Percentiles rank a stretch among this genome's conserved stretches.
phyloP scores from a whole-genome alignment of 441 rosid species.

The Pelargonium fulgidum region DNA sequence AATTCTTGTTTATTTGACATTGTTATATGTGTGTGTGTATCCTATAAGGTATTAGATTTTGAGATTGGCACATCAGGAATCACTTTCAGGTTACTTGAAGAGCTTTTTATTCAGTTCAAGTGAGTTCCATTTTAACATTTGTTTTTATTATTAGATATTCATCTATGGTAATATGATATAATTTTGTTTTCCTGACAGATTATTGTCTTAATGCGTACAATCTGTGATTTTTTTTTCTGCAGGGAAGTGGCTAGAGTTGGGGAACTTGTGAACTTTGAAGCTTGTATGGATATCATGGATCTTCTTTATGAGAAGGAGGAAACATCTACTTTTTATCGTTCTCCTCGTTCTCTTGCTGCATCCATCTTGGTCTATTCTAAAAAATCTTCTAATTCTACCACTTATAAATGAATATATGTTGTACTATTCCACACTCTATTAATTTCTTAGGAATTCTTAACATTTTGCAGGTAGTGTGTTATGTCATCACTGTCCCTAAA shows the following conservation, averaged over 20 bases:
- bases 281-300: slow-evolving; percentile 81
- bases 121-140: slow-evolving; percentile 24
- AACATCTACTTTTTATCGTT: slow-evolving; percentile 38
- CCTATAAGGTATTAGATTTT: slow-evolving; percentile 49
- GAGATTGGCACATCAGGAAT: slow-evolving; percentile 57
- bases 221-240: slow-evolving; percentile 1
- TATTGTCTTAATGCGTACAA: slow-evolving; percentile 4
- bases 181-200: slow-evolving; percentile 4
- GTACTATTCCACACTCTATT: background rate
- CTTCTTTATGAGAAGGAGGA: slow-evolving; percentile 76
- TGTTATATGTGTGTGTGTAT: background rate
- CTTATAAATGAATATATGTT: slow-evolving; percentile 1
- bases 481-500: slow-evolving; percentile 55
- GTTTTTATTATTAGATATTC: background rate
- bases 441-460: slow-evolving; percentile 20
- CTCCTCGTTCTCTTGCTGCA: slow-evolving; percentile 61
- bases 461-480: slow-evolving; percentile 59
- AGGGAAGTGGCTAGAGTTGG: slow-evolving; percentile 71
- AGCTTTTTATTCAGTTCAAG: slow-evolving; percentile 53
- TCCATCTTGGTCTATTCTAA: slow-evolving; percentile 51
- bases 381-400: slow-evolving; percentile 10
- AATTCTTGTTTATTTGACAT: background rate
- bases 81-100: slow-evolving; percentile 51
- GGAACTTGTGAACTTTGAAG: slow-evolving; percentile 55
- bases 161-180: background rate